Conservation (phyloP, 192 early-diverging fungal genomes). For the Coemansia sp. region DNA sequence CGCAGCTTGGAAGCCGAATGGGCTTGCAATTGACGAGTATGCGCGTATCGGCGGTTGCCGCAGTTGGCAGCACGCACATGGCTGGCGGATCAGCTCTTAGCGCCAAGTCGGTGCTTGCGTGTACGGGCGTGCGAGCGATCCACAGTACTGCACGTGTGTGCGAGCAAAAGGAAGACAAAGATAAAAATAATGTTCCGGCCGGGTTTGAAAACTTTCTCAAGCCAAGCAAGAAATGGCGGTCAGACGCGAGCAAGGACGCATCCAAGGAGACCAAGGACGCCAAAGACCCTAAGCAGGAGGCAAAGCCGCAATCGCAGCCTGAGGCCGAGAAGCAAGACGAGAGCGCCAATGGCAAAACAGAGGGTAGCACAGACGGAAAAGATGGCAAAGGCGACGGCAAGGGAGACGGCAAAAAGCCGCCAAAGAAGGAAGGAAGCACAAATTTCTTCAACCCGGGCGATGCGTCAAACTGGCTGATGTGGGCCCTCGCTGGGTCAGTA, state of each 20-base stretch:
- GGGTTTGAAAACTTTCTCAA: slow-evolving; percentile 72
- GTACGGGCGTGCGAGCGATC: slow-evolving; percentile 27
- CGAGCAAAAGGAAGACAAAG: slow-evolving; percentile 13
- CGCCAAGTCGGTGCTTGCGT: neutral
- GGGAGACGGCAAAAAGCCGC: slow-evolving; percentile 22
- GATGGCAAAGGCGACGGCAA: slow-evolving; percentile 4
- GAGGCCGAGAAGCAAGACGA: neutral
- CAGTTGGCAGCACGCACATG: neutral
- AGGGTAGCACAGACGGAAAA: slow-evolving; percentile 11
- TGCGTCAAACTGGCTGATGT: neutral
- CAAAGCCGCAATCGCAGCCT: neutral
- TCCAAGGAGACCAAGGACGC: neutral
- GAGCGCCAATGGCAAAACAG: slow-evolving; percentile 9
- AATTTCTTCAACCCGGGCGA: slow-evolving; percentile 35
- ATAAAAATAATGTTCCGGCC: slow-evolving; percentile 55
- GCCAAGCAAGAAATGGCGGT: slow-evolving; percentile 39
- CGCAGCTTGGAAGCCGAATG: slow-evolving; percentile 3
- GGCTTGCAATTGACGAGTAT: neutral
- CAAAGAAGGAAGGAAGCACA: slow-evolving; percentile 31
- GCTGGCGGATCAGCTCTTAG: neutral
- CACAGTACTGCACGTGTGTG: slow-evolving; percentile 28
- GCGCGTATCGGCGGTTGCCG: slow-evolving; percentile 1
- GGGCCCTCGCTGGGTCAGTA: slow-evolving; percentile 11
- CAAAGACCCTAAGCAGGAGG: neutral
- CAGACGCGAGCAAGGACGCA: slow-evolving; percentile 18